Evolutionary conservation across 1,284 basidiomycete genomes (phyloP), one percentile per base, ranked within the genome.

Genomic region (Austroboletus niveus): DNA sequence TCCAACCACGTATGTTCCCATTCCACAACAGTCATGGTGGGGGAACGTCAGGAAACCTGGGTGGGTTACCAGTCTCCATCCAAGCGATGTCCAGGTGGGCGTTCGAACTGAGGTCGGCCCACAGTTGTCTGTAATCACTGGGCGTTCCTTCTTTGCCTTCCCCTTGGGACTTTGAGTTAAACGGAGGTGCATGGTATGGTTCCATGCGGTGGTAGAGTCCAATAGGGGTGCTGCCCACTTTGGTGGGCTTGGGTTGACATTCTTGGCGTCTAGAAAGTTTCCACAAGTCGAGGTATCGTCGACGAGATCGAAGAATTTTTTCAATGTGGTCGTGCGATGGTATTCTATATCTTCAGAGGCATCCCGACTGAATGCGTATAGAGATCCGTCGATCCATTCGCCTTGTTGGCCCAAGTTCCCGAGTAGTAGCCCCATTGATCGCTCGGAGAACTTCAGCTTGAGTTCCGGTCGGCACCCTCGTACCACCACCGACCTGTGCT

Each of bases 21-120:
- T 34, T 4, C 55, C 49, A 9, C 51, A 60, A 17, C 49, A 58
- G 9, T 59, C 45, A 2, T 52, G 38, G 14, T 58, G 49, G 0
- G 40, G 45, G 1, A 30, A 12, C 0, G 47, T 57, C 2, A 59
- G 0, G 9, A 38, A 57, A 15, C 57, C 48, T 0, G 56, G 31
- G 4, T 57, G 47, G 1, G 38, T 57, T 0, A 53, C 12, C 0
- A 53, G 22, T 1, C 50, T 39, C 57, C 53, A 58, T 2, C 51
- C 57, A n/a, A 47, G 48, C 0, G 35, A 59, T 1, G 0, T 53
- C 48, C 56, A 58, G 0, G 41, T 55, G 30, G 30, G 30, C 30
- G 30, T 31, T 31, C 30, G 30, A 31, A 31, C 10, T 7, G 30
- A 31, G 30, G 30, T 31, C 10, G 30, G 30, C 30, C 30, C 30